phyloP scores from a whole-genome alignment of 257 asterid genomes.

The Prunella vulgaris region DNA sequence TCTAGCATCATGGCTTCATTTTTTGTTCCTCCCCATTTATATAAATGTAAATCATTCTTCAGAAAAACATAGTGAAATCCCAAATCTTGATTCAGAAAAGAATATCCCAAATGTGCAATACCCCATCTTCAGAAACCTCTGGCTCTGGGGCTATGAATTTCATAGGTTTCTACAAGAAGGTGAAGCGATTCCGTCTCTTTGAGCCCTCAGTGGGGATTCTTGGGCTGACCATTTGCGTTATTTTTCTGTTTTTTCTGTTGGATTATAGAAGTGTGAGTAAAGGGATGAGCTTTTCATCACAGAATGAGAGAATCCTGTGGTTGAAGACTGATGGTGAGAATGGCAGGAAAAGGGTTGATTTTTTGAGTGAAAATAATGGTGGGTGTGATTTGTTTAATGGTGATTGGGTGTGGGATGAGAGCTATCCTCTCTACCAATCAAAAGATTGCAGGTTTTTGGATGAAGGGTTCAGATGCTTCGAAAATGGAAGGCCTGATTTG shows the following conservation, averaged over 20 bases:
- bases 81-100: constrained; percentile 20
- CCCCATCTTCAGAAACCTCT: constrained; percentile 35
- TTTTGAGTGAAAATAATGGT: constrained; percentile 39
- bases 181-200: constrained; percentile 66
- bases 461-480: constrained; percentile 80
- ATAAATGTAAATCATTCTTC: not conserved
- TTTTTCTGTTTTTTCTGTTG: constrained; percentile 59
- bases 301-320: constrained; percentile 62
- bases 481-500: constrained; percentile 90
- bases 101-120: constrained; percentile 27
- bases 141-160: constrained; percentile 28
- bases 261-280: constrained; percentile 53
- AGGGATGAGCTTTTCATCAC: constrained; percentile 44
- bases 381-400: constrained; percentile 86
- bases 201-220: constrained; percentile 78
- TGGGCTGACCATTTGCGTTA: constrained; percentile 55
- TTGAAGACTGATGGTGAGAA: constrained; percentile 37
- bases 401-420: constrained; percentile 98
- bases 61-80: constrained; percentile 9
- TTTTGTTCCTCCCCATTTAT: not conserved
- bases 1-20: not conserved
- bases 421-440: constrained; percentile 76
- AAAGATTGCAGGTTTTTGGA: constrained; percentile 76
- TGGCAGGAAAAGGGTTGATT: constrained; percentile 44
- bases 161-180: constrained; percentile 50